Conservation (phyloP, 805 yeast species). For the Candida montana region DNA sequence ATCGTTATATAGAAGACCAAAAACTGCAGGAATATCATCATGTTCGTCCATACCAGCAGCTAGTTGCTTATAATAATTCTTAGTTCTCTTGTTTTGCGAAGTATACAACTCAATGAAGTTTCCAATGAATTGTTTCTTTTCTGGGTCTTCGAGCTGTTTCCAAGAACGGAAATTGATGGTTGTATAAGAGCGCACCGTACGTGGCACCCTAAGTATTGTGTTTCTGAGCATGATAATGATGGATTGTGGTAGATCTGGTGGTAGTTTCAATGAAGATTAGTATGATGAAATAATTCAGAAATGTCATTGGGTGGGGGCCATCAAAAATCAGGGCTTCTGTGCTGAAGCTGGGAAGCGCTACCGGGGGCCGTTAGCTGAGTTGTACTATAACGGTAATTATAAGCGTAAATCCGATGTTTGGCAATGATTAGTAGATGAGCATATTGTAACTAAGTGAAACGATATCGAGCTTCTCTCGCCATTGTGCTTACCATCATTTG, state of each 20-base stretch:
- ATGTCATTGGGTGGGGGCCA: background rate
- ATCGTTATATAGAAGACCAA: slow-evolving; percentile 34
- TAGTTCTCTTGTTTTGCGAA: slow-evolving; percentile 29
- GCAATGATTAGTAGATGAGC: no score
- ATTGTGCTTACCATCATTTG: no score
- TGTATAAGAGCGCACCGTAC: background rate
- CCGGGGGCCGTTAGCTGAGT: no score
- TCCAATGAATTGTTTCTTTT: slow-evolving; percentile 26
- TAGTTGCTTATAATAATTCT: slow-evolving; percentile 31
- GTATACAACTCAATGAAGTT: slow-evolving; percentile 27
- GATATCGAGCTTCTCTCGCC: no score
- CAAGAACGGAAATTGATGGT: slow-evolving; percentile 15
- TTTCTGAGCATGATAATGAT: background rate
- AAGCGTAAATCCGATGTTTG: no score
- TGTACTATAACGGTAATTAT: no score
- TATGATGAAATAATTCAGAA: no score
- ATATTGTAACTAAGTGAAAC: no score
- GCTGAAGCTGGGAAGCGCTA: no score
- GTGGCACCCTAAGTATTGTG: background rate
- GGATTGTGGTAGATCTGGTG: no score
- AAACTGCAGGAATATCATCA: slow-evolving; percentile 33
- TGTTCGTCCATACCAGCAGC: slow-evolving; percentile 33
- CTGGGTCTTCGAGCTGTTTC: slow-evolving; percentile 24
- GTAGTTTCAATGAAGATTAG: no score
- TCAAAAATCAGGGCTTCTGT: no score